phyloP scores from a whole-genome alignment of 257 asterid genomes.

The Solanum rostratum region DNA sequence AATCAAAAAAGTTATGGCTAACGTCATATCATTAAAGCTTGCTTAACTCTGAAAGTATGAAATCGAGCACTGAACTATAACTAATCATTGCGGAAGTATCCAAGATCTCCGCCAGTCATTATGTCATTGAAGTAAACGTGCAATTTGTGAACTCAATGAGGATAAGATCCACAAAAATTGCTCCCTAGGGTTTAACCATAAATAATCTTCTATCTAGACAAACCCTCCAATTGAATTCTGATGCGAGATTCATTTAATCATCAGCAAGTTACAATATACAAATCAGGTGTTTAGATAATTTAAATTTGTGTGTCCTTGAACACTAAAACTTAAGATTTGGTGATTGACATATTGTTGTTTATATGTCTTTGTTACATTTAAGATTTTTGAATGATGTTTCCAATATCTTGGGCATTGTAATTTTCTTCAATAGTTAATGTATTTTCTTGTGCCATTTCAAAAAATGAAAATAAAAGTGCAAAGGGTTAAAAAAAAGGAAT shows the following conservation, averaged over 20 bases:
- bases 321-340: neutral
- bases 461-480: neutral
- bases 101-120: neutral
- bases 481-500: neutral
- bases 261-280: neutral
- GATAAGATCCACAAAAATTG: no score
- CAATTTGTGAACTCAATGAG: neutral
- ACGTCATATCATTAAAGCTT: accelerated
- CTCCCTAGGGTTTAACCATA: no score
- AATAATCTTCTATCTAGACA: no score
- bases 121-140: neutral
- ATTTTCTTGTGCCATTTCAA: neutral
- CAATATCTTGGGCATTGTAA: neutral
- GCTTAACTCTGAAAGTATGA: neutral
- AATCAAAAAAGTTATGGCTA: neutral
- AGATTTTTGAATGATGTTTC: neutral
- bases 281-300: neutral
- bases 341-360: neutral
- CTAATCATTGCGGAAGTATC: neutral
- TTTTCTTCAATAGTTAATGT: neutral
- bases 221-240: no score
- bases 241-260: no score
- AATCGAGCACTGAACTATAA: no score
- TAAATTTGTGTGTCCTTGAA: neutral
- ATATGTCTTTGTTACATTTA: neutral